A percentile compares a stretch with the other conserved stretches of the same genome.
phyloP scores from a whole-genome alignment of 106 monocot species.

The Platanthera guangdongensis region DNA sequence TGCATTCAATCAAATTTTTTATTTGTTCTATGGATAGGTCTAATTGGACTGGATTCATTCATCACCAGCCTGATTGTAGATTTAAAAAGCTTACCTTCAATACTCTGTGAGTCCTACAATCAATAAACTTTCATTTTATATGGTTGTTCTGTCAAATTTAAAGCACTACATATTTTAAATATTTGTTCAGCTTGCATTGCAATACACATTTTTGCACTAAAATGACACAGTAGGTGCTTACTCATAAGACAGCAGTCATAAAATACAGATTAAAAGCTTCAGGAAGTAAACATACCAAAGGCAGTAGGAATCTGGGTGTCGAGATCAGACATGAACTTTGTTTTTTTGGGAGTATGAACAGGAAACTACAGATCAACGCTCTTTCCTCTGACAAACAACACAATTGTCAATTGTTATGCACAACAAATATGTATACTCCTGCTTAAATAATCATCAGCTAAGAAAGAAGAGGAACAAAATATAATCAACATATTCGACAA shows the following conservation, averaged over 20 bases:
- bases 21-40: no score
- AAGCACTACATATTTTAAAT: neutral
- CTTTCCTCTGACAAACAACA: neutral
- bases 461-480: neutral
- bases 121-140: no score
- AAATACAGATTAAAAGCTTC: neutral
- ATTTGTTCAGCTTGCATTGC: neutral
- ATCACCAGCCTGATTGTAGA: no score
- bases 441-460: neutral
- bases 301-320: constrained; percentile 28
- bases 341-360: constrained; percentile 1
- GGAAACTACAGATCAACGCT: neutral
- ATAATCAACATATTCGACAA: neutral
- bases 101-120: no score
- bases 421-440: neutral
- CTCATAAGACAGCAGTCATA: neutral
- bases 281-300: constrained; percentile 20
- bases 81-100: no score
- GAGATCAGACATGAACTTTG: constrained; percentile 30
- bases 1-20: no score
- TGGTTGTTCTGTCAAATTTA: no score
- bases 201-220: neutral
- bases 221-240: no score
- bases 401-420: neutral
- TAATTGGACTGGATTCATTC: no score